These are phyloP conservation scores for Colletotrichum ledebouriae DNA, from an alignment of 2,329 filamentous ascomycete genomes.

Conservation along the genomic window DNA sequence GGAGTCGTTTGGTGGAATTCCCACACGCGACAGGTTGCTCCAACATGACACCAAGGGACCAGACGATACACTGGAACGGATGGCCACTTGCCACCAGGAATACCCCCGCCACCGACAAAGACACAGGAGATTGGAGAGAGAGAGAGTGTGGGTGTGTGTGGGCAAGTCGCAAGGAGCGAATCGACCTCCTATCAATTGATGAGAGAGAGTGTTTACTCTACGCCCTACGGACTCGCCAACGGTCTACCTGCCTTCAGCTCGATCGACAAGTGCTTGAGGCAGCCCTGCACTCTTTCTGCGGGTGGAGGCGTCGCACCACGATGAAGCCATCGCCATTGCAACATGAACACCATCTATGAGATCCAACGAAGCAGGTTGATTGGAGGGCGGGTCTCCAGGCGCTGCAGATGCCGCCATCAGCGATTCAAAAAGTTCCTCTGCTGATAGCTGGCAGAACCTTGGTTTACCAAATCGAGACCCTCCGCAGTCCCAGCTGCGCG, in stretches of 20 bases:
- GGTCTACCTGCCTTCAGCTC: not conserved
- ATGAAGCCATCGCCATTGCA: conserved; percentile 29
- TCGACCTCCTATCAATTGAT: not conserved
- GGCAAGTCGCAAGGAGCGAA: not conserved
- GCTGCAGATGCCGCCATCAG: not conserved
- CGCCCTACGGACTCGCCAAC: not conserved
- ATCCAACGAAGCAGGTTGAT: conserved; percentile 13
- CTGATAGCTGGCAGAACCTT: conserved; percentile 7
- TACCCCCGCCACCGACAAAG: conserved; percentile 20
- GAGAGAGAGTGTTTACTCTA: not conserved
- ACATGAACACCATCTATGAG: not conserved
- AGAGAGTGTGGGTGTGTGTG: not conserved
- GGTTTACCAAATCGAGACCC: conserved; percentile 26
- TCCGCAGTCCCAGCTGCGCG: conserved; percentile 4
- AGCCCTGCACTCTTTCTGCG: conserved; percentile 13
- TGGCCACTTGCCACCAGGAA: conserved; percentile 25
- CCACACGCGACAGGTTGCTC: not conserved
- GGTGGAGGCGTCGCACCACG: conserved; percentile 25
- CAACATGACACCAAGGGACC: not conserved
- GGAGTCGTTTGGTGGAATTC: not conserved
- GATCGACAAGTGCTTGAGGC: conserved; percentile 12
- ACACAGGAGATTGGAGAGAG: not conserved
- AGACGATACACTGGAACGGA: conserved; percentile 12
- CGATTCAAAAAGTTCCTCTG: conserved; percentile 24
- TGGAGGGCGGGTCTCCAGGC: not conserved